phyloP scores from a whole-genome alignment of 2,329 filamentous ascomycete species.

The Fusarium irregulare region DNA sequence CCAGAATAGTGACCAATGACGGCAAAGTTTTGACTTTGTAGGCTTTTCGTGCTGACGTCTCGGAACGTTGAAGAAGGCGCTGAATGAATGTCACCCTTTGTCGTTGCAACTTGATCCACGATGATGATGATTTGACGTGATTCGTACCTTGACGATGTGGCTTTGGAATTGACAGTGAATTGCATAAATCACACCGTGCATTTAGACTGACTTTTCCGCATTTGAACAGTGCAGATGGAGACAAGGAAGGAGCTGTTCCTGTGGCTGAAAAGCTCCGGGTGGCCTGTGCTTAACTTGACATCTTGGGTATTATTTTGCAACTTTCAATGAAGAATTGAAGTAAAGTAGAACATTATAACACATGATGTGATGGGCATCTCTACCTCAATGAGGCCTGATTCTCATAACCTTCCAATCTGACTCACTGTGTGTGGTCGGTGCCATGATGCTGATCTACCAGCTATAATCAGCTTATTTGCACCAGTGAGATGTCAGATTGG shows the following conservation, averaged over 20 bases:
- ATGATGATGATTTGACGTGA: constrained; percentile 37
- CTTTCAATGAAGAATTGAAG: not conserved
- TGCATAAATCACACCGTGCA: not conserved
- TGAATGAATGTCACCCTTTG: not conserved
- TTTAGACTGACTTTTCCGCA: fast-evolving
- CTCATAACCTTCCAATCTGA: not conserved
- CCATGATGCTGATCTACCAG: not conserved
- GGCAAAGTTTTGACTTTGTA: not conserved
- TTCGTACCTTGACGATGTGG: constrained; percentile 30
- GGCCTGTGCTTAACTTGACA: not conserved
- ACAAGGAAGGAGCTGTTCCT: not conserved
- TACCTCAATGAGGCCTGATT: not conserved
- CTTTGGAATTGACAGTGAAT: not conserved
- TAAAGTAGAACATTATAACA: not conserved
- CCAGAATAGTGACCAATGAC: not conserved
- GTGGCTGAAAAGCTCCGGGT: constrained; percentile 10
- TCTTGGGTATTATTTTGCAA: not conserved
- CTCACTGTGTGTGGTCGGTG: not conserved
- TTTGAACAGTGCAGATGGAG: not conserved
- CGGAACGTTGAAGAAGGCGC: not conserved
- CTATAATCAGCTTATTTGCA: not conserved
- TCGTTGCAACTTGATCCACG: constrained; percentile 9
- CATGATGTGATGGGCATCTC: not conserved
- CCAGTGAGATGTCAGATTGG: not conserved
- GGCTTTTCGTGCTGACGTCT: not conserved